Evolutionary conservation across 306 rosid species (phyloP).

Genomic region (Lablab purpureus): DNA sequence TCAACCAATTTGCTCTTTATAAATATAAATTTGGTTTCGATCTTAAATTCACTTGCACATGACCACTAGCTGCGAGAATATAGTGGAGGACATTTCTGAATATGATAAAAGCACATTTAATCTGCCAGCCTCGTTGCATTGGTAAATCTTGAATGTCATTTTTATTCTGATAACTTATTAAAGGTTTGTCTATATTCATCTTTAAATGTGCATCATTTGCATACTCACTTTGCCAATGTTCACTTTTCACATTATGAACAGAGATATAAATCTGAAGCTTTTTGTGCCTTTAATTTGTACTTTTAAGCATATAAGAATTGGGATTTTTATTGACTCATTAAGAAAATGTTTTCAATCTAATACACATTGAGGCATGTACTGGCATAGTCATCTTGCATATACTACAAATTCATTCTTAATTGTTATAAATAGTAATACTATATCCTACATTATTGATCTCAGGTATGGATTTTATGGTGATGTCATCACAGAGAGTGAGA

Average conservation of each 20-base stretch:
- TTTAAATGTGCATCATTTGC: constrained; percentile 10
- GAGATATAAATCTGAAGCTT: constrained; percentile 1
- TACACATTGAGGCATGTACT: constrained; percentile 25
- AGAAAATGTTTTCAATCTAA: constrained; percentile 8
- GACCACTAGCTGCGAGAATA: background rate
- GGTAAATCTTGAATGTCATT: background rate
- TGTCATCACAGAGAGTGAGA: constrained; percentile 94
- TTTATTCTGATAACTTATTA: background rate
- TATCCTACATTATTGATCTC: constrained; percentile 43
- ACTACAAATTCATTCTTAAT: constrained; percentile 20
- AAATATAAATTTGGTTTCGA: background rate
- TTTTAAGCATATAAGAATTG: background rate
- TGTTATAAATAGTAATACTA: constrained; percentile 39
- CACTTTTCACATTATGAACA: background rate
- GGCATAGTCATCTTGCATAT: constrained; percentile 33
- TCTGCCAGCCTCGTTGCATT: constrained; percentile 1
- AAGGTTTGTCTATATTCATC: constrained; percentile 3
- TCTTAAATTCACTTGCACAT: constrained; percentile 4
- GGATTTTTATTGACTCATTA: constrained; percentile 1
- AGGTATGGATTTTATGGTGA: constrained; percentile 99
- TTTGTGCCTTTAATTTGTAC: constrained; percentile 6
- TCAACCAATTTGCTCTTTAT: background rate
- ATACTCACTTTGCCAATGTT: background rate
- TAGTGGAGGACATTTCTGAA: background rate
- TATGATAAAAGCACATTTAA: background rate